Evolutionary conservation across 176 grass and related monocot species (phyloP).

Genomic region (Saccharum officinarum): DNA sequence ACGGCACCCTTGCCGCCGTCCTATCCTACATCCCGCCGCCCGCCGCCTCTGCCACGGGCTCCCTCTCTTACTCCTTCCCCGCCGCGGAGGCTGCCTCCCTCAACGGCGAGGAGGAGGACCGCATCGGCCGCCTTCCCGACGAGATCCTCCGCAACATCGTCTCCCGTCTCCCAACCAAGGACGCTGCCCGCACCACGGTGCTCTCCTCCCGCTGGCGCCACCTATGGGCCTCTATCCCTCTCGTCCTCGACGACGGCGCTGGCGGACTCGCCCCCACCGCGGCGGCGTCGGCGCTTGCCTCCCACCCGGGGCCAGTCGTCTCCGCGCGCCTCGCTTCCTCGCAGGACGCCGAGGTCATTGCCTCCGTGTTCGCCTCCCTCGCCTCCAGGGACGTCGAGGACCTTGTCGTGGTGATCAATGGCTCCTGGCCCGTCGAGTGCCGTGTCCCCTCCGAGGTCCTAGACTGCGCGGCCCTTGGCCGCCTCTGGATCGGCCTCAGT

Average conservation of each 20-base stretch:
- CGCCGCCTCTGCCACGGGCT: background rate
- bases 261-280: background rate
- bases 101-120: slow-evolving; percentile 8
- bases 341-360: slow-evolving; percentile 6
- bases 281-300: slow-evolving; percentile 23
- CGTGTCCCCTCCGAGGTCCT: slow-evolving; percentile 28
- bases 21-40: slow-evolving; percentile 40
- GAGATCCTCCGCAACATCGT: slow-evolving; percentile 40
- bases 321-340: slow-evolving; percentile 33
- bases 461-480: slow-evolving; percentile 27
- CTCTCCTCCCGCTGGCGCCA: slow-evolving; percentile 51
- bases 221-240: slow-evolving; percentile 36
- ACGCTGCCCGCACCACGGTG: slow-evolving; percentile 42
- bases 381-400: slow-evolving; percentile 27
- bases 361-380: slow-evolving; percentile 40
- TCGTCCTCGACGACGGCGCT: slow-evolving; percentile 34
- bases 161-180: slow-evolving; percentile 49
- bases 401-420: slow-evolving; percentile 34
- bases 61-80: background rate
- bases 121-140: slow-evolving; percentile 38
- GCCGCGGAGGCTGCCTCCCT: background rate
- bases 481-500: slow-evolving; percentile 44
- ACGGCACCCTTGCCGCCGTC: slow-evolving; percentile 36
- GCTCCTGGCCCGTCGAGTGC: slow-evolving; percentile 25
- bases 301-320: slow-evolving; percentile 39